A percentile compares a stretch with the other conserved stretches of the same genome.
Evolutionary conservation across 371 early-diverging fungal species (phyloP).

Genomic region (Nematocida ausubeli): DNA sequence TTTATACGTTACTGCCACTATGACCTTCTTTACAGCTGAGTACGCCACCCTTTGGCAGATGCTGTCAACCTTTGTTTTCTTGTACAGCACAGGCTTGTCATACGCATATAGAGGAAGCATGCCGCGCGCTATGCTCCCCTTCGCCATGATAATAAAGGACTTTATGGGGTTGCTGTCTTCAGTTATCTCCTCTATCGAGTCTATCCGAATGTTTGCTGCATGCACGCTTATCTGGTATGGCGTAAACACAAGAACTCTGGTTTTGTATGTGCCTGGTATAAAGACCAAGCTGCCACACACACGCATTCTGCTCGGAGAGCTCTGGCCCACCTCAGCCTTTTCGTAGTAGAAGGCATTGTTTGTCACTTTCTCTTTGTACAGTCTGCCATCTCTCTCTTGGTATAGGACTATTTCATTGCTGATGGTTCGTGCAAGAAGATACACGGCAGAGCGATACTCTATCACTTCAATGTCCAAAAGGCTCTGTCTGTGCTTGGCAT

Average conservation of each 20-base stretch:
- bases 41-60: slow-evolving; percentile 16
- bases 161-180: not conserved
- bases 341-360: slow-evolving; percentile 46
- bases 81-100: slow-evolving; percentile 26
- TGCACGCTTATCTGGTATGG: slow-evolving; percentile 12
- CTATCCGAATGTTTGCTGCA: slow-evolving; percentile 5
- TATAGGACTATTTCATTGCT: slow-evolving; percentile 44
- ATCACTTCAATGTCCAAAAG: not conserved
- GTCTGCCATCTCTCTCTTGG: not conserved
- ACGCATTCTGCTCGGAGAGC: not conserved
- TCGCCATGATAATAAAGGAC: slow-evolving; percentile 30
- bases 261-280: slow-evolving; percentile 26
- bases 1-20: slow-evolving; percentile 34
- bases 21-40: slow-evolving; percentile 1
- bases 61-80: slow-evolving; percentile 8
- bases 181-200: slow-evolving; percentile 18
- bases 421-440: slow-evolving; percentile 8
- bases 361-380: slow-evolving; percentile 5
- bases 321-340: not conserved
- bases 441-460: not conserved
- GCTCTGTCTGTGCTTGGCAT: not conserved
- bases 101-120: not conserved
- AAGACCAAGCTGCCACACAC: slow-evolving; percentile 24
- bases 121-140: slow-evolving; percentile 33
- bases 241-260: slow-evolving; percentile 37